Evolutionary conservation across 2,329 filamentous ascomycete genomes (phyloP), one percentile per base, ranked within the genome.

Genomic region (Neurospora crassa): DNA sequence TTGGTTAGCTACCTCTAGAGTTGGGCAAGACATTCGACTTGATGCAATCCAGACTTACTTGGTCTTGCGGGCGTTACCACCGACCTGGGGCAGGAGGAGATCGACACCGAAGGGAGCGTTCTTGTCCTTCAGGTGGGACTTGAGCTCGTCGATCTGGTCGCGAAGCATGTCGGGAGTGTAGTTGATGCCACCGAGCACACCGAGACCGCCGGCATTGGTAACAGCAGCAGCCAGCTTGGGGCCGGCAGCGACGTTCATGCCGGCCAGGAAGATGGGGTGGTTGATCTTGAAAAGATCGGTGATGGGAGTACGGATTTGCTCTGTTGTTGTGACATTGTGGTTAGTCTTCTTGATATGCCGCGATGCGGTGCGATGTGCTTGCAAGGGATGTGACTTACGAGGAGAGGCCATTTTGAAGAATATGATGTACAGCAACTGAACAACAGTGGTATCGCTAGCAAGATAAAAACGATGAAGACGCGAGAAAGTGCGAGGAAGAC

Each of bases 221-320:
- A 99, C 96, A 59, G 96, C 96, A 42, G 96, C 96, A 70, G 96
- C 96, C 79, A 99, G 90, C 87, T 94, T 96, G 71, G 96, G 96
- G 69, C 96, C 96, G 72, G 96, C 96, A 71, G 96, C 96, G 74
- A 98, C 96, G 87, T 99, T 98, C 96, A 99, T 99, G 81, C 96
- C 96, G 77, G 96, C 96, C 74, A 99, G 90, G 79, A 99, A 86
- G 80, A 99, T 86, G 72, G 96, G 96, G 84, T 99, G 96, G 82
- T 97, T 93, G 88, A 99, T 98, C 87, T 93, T 92, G 84, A 99
- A 92, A 75, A 98, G 92, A 88, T 98, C 95, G 77, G 96, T 99
- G 78, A 94, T 86, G 76, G 92, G 90, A 70, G 96, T 99, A 79
- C 92, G 92, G 82, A 99, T 91, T 86, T 92, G 87, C 85, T 96